A percentile compares a stretch with the other conserved stretches of the same genome.
These are phyloP conservation scores for Protomyces inouyei DNA, from an alignment of 1,139 yeast genomes.

Conservation along the genomic window DNA sequence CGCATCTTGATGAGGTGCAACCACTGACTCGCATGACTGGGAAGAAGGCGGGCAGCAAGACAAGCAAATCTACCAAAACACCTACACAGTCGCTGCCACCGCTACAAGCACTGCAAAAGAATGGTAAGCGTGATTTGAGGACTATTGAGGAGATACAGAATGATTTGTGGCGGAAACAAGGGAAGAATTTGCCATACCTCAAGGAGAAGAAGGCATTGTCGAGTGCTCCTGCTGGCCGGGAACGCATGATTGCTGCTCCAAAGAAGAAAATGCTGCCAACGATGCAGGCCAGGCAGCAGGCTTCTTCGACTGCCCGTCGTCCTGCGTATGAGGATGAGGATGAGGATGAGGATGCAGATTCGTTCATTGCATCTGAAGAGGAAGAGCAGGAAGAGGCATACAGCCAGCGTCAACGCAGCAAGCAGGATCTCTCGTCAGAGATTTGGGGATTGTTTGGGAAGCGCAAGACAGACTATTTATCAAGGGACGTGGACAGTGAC, in stretches of 20 bases:
- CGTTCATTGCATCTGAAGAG: slow-evolving; percentile 40
- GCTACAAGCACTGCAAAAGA: slow-evolving; percentile 18
- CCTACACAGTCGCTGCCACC: not conserved
- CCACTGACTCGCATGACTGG: not conserved
- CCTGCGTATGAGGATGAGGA: slow-evolving; percentile 34
- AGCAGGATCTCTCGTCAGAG: slow-evolving; percentile 43
- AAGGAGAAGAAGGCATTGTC: not conserved
- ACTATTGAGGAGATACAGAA: slow-evolving; percentile 26
- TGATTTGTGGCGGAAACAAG: slow-evolving; percentile 18
- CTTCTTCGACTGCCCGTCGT: not conserved
- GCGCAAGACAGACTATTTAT: slow-evolving; percentile 45
- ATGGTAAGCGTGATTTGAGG: slow-evolving; percentile 12
- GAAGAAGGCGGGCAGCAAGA: not conserved
- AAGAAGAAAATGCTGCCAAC: no score
- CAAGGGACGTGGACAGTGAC: slow-evolving; percentile 48
- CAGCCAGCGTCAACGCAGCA: slow-evolving; percentile 24
- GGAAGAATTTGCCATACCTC: slow-evolving; percentile 15
- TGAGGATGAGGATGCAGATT: slow-evolving; percentile 35
- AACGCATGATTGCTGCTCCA: not conserved
- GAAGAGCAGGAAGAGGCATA: slow-evolving; percentile 35
- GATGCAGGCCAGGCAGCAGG: not conserved
- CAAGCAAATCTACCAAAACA: not conserved
- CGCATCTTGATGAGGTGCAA: not conserved
- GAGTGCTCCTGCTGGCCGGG: not conserved
- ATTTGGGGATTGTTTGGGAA: slow-evolving; percentile 42